Evolutionary conservation across 345 rosid species (phyloP).

Genomic region (Boechera retrofracta): DNA sequence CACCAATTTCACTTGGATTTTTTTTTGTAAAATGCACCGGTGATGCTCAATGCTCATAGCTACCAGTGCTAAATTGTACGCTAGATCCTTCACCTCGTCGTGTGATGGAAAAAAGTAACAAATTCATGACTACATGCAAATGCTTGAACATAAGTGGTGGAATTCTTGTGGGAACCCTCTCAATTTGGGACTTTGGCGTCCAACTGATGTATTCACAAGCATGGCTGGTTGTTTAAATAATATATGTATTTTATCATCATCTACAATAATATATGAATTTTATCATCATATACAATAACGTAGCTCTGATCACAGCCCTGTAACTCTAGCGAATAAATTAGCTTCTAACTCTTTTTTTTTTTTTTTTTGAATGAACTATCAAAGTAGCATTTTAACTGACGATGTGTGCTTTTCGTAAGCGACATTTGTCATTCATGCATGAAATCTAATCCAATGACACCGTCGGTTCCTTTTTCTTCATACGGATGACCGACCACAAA

Average conservation of each 20-base stretch:
- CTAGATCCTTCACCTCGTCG: conserved; percentile 60
- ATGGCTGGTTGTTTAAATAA: too few relatives aligned
- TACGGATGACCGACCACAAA: not conserved
- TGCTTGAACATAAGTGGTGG: conserved; percentile 85
- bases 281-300: too few relatives aligned
- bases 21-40: conserved; percentile 71
- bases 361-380: too few relatives aligned
- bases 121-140: conserved; percentile 62
- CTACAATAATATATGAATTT: too few relatives aligned
- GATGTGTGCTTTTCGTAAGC: not conserved
- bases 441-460: not conserved
- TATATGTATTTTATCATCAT: too few relatives aligned
- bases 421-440: not conserved
- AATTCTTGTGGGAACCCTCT: conserved; percentile 49
- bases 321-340: not conserved
- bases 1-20: conserved; percentile 54
- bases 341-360: not conserved
- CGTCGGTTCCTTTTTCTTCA: too few relatives aligned
- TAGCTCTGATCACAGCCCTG: not conserved
- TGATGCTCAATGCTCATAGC: conserved; percentile 66
- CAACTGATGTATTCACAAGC: conserved; percentile 43
- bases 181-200: conserved; percentile 50
- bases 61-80: conserved; percentile 66
- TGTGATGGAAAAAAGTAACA: conserved; percentile 63
- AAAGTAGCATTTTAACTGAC: not conserved